Base-by-base conservation (phyloP, 2,329 filamentous ascomycete species). In the Talaromyces sp. region DNA sequence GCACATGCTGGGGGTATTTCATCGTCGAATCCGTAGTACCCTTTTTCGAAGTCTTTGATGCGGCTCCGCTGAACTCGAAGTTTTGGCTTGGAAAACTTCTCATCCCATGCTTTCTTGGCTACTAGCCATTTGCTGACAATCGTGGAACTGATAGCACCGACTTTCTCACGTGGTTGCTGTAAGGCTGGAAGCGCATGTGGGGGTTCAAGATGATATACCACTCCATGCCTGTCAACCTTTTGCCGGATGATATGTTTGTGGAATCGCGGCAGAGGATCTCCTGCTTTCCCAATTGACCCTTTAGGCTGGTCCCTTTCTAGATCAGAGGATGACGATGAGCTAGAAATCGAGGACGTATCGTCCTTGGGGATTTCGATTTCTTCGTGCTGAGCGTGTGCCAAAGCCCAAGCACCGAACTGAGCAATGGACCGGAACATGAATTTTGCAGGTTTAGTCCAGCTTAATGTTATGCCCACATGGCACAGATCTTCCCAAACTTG, bases 401-500 rank as follows among this genome's bases (percentile, higher is more conserved):
- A 82, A 0, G 90, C 89, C 93, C 93, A 98, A 0, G 93, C 92
- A 2, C 92, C 90, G 70, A 99, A 98, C 68, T 97, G 94, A 0
- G 95, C 90, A 58, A 97, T 87, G 1, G 91, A 91, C 55, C 94
- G 86, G 73, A 92, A 98, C 92, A 98, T 97, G 77, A 90, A 90
- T 74, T 98, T 98, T 53, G 94, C 95, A 0, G 95, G 95, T n/a
- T 89, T 85, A 0, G 94, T 98, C 73, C 96, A 98, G 69, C 91
- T 96, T n/a, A 98, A 82, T 0, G 93, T 97, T 0, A 94, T 91
- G 0, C 89, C 88, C 5, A 96, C 93, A 72, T 98, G 94, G 69
- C 95, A 98, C 2, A 98, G 80, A 68, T 96, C 90, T 62, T 98
- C 94, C 93, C 94, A 98, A 1, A 98, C 89, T 73, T 98, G 95